A percentile compares a stretch with the other conserved stretches of the same genome.
Conservation (phyloP, 192 early-diverging fungal species). For the Coemansia erecta region DNA sequence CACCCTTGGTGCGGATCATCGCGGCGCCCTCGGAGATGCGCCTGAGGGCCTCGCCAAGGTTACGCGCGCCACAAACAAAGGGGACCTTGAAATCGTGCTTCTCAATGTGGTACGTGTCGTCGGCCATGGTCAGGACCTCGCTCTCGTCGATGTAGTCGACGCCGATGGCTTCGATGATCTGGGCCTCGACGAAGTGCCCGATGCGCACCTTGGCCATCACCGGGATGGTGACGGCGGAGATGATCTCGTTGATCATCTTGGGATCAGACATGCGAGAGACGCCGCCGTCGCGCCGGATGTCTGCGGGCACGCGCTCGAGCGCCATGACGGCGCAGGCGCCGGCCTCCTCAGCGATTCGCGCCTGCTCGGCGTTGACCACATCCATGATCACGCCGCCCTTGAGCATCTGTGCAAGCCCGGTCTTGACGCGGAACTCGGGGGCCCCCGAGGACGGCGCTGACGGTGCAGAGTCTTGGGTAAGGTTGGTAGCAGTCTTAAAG, state of each 20-base stretch:
- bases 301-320: conserved; percentile 96
- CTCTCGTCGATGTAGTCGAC: conserved; percentile 99
- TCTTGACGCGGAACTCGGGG: conserved; percentile 79
- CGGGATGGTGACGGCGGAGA: conserved; percentile 95
- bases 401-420: conserved; percentile 96
- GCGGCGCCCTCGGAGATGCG: conserved; percentile 96
- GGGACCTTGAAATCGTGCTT: conserved; percentile 92
- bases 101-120: conserved; percentile 94
- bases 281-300: conserved; percentile 97
- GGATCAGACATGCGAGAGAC: conserved; percentile 99
- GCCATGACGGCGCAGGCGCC: conserved; percentile 99
- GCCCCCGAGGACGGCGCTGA: background rate
- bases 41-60: conserved; percentile 95
- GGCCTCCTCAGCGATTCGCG: conserved; percentile 95
- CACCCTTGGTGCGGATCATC: conserved; percentile 99
- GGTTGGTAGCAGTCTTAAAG: conserved; percentile 56
- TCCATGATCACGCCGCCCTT: conserved; percentile 99
- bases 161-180: conserved; percentile 89
- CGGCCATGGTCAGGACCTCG: conserved; percentile 95
- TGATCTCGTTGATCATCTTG: conserved; percentile 97
- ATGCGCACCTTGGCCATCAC: conserved; percentile 99
- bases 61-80: conserved; percentile 95
- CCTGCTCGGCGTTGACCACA: conserved; percentile 97
- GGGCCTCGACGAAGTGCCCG: conserved; percentile 99
- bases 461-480: conserved; percentile 30